A percentile compares a stretch with the other conserved stretches of the same genome.
phyloP scores from a whole-genome alignment of 306 rosid genomes.

The Myrica gale region DNA sequence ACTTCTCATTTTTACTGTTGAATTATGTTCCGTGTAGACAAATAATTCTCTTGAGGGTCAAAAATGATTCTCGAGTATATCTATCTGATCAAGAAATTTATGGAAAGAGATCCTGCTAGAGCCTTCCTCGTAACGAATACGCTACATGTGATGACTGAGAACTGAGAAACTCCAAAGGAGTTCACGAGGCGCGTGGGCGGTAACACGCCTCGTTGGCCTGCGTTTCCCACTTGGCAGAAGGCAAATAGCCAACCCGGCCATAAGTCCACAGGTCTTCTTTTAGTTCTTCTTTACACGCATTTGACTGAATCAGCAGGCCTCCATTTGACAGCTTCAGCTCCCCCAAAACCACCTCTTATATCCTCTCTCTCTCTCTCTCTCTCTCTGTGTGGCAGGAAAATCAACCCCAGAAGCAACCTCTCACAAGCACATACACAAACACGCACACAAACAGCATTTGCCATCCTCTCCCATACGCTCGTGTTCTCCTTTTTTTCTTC shows the following conservation, averaged over 20 bases:
- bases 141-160: too few relatives aligned
- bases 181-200: background rate
- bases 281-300: background rate
- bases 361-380: slow-evolving; percentile 9
- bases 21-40: too few relatives aligned
- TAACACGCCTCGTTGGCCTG: background rate
- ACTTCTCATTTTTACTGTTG: too few relatives aligned
- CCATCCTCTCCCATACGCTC: background rate
- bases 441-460: background rate
- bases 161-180: background rate
- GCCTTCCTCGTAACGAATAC: too few relatives aligned
- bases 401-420: background rate
- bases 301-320: background rate
- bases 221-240: background rate
- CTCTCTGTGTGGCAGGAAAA: background rate
- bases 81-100: too few relatives aligned
- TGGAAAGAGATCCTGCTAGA: too few relatives aligned
- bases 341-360: background rate
- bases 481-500: background rate
- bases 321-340: slow-evolving; percentile 28
- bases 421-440: background rate
- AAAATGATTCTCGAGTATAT: too few relatives aligned
- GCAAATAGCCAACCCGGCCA: slow-evolving; percentile 5
- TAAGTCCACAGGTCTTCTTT: background rate
- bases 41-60: too few relatives aligned